Evolutionary conservation across 768 basidiomycete species (phyloP), one percentile per base, ranked within the genome.

Genomic region (Tulasnella sp.): DNA sequence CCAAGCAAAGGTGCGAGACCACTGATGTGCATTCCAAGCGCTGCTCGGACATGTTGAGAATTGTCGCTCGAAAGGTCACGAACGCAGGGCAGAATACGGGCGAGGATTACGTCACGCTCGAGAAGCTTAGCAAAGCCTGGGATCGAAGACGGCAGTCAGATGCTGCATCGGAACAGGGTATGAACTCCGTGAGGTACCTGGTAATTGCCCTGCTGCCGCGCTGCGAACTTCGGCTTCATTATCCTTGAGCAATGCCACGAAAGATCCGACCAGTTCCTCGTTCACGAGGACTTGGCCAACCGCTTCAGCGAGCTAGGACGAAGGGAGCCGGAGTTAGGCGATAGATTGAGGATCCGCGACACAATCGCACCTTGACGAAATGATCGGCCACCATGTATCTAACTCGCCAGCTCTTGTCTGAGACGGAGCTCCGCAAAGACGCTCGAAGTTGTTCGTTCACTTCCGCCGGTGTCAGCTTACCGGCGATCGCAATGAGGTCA

Each of bases 161-260:
- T 19, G 14, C 6, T 47, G 39, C 34, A 63, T 52, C 32, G 9
- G 39, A 34, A 42, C 32, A 26, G 3, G 39, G 12, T n/a, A 22
- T 47, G 12, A 17, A 71, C 72, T 26, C 44, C 66, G 41, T 1
- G 17, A 34, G 29, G 78, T 79, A 95, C 96, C 96, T 80, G 97
- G 97, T 75, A 99, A 93, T 80, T 98, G 97, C 42, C 92, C 93
- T 42, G 96, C 89, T 67, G 91, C 95, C 52, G 97, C 96, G 66
- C 95, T 98, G 75, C 95, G 88, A 47, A 98, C 97, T 81, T 99
- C 97, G 22, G 97, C 97, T 81, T 99, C 97, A 77, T 96, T 96
- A 78, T 99, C 97, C 81, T 98, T 98, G 78, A 99, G 83, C 71
- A 99, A 84, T 73, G 92, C 89, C 6, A 98, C 94, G 80, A 90